Conservation (phyloP, 768 basidiomycete genomes). For the Termitomyces sp. region DNA sequence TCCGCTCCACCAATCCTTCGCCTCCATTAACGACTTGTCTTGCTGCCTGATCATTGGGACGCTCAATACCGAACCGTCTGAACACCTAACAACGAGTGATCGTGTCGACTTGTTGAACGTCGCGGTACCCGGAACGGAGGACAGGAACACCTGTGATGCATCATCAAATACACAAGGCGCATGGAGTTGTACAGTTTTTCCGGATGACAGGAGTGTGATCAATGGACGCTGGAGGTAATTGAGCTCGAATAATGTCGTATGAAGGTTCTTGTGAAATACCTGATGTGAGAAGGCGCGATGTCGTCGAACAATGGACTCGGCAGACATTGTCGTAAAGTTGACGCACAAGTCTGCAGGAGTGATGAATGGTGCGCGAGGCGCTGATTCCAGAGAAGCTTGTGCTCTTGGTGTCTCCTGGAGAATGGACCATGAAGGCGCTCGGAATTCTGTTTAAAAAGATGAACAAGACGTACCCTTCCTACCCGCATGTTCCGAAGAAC, state of each 20-base stretch:
- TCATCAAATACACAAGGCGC: slow-evolving; percentile 19
- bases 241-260: neutral
- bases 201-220: slow-evolving; percentile 24
- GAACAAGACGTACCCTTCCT: slow-evolving; percentile 38
- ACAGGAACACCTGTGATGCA: slow-evolving; percentile 3
- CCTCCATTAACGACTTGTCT: slow-evolving; percentile 45
- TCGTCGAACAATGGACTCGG: slow-evolving; percentile 45
- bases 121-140: slow-evolving; percentile 33
- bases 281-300: slow-evolving; percentile 70
- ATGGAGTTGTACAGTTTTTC: slow-evolving; percentile 37
- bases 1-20: slow-evolving; percentile 81
- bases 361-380: slow-evolving; percentile 57
- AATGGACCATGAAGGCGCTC: neutral
- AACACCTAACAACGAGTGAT: slow-evolving; percentile 51
- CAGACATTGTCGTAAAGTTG: slow-evolving; percentile 53
- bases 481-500: slow-evolving; percentile 58
- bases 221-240: slow-evolving; percentile 22
- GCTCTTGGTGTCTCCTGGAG: slow-evolving; percentile 41
- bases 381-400: slow-evolving; percentile 34
- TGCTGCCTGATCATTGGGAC: slow-evolving; percentile 59
- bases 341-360: slow-evolving; percentile 43
- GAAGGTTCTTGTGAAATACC: slow-evolving; percentile 22
- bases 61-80: slow-evolving; percentile 41
- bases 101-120: slow-evolving; percentile 32
- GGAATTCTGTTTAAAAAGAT: too few relatives aligned